A percentile compares a stretch with the other conserved stretches of the same genome.
Conservation (phyloP, 148 eudicot genomes). For the Pharnaceum exiguum region DNA sequence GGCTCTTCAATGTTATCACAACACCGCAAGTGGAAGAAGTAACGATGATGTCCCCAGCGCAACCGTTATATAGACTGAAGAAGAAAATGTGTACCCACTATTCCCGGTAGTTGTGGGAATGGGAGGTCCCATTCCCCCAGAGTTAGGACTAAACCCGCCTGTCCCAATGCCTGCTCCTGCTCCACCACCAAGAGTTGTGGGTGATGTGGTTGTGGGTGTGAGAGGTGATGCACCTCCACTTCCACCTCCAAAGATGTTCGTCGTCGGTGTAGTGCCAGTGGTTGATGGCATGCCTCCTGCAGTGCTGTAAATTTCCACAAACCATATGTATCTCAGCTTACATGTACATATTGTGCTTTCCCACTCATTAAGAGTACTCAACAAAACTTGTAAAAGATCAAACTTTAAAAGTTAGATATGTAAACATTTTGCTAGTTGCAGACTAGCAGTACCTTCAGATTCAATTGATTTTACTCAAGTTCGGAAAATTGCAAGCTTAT, state of each 20-base stretch:
- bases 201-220: constrained; percentile 15
- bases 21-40: constrained; percentile 6
- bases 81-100: background rate
- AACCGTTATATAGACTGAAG: background rate
- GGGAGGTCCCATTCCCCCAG: constrained; percentile 25
- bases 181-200: constrained; percentile 1
- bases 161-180: background rate
- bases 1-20: background rate
- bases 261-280: constrained; percentile 16
- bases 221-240: constrained; percentile 17
- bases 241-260: constrained; percentile 14
- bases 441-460: too few relatives aligned
- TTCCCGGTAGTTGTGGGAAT: constrained; percentile 18
- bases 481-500: too few relatives aligned
- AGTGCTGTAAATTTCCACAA: constrained; percentile 6
- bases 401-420: too few relatives aligned
- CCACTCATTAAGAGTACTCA: too few relatives aligned
- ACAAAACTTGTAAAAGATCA: too few relatives aligned
- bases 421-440: too few relatives aligned
- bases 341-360: too few relatives aligned
- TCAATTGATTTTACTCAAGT: too few relatives aligned
- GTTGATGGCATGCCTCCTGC: constrained; percentile 21
- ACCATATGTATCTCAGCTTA: too few relatives aligned
- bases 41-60: background rate
- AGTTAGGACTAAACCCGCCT: constrained; percentile 14